These are phyloP conservation scores for Friedmanniomyces simplex DNA, from an alignment of 495 filamentous ascomycete species.

Conservation along the genomic window DNA sequence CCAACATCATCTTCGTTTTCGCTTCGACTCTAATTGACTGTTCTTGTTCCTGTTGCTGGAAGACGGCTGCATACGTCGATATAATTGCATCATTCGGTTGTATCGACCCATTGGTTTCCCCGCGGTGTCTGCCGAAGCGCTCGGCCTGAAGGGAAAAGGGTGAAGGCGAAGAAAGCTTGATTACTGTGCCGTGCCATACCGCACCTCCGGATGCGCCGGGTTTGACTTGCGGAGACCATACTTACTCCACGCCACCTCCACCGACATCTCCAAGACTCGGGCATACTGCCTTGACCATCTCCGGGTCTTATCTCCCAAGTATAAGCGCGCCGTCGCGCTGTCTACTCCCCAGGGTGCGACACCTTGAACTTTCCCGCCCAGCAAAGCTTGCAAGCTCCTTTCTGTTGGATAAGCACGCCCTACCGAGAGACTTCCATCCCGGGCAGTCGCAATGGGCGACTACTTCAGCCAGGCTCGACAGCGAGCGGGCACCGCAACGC, in stretches of 20 bases:
- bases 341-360: not conserved
- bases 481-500: not conserved
- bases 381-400: not conserved
- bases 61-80: too few species aligned
- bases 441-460: not conserved
- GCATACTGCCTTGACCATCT: not conserved
- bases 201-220: not conserved
- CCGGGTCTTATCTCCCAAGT: not conserved
- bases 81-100: too few species aligned
- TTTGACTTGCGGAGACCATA: not conserved
- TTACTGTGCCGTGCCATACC: not conserved
- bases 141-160: not conserved
- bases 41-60: too few species aligned
- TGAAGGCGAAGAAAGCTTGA: not conserved
- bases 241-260: not conserved
- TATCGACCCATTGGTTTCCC: too few species aligned
- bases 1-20: too few species aligned
- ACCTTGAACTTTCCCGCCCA: not conserved
- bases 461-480: slow-evolving; percentile 3
- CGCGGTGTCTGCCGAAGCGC: too few species aligned
- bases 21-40: too few species aligned
- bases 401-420: not conserved
- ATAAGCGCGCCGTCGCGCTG: not conserved
- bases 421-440: too few species aligned
- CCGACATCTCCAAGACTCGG: not conserved